Evolutionary conservation across 163 green algal species (phyloP), one percentile per base, ranked within the genome.

Genomic region (Picocystis sp.): DNA sequence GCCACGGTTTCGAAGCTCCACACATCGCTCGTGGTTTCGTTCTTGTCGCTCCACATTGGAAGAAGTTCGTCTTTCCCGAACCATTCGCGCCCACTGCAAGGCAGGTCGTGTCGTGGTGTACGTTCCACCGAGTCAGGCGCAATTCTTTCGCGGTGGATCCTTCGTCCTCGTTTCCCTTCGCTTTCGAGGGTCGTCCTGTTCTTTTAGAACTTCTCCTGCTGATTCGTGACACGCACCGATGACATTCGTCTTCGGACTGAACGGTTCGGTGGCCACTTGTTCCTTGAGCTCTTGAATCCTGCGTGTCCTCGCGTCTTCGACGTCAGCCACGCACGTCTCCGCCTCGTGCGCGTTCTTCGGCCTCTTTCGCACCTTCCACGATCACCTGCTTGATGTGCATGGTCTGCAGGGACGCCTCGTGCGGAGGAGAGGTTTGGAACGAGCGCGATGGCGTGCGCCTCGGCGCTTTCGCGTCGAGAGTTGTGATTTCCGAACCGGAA

Each of bases 31-130:
- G 44, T 33, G 6, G 44, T 50, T 9, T 50, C 5, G 6, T 12
- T 23, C 44, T 24, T 9, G 44, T 23, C 44, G 6, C 8, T 41
- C 76, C 56, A 94, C 86, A 86, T 61, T 96, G 78, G 58, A 98
- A 98, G 60, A 98, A 94, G 69, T 98, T 98, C 11, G 78, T 91
- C 63, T 98, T 98, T 11, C 89, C 89, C 1, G 85, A 93, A 14
- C 89, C 89, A 65, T 98, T 98, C 13, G 89, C 81, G 3, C 87
- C 87, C 5, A 94, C 84, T 92, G 77, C 21, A 24, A 9, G 6
- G 44, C 9, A 6, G 5, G 17, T 19, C 17, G 17, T 19, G 17
- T 19, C 17, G 17, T 0, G 17, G 17, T 19, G 17, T 19, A 0
- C 17, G 17, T 23, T 1, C 44, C 44, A 12, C 0, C 9, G 44